Base-by-base conservation (phyloP, 139 green algal species). In the Chlamydomonas eustigma region DNA sequence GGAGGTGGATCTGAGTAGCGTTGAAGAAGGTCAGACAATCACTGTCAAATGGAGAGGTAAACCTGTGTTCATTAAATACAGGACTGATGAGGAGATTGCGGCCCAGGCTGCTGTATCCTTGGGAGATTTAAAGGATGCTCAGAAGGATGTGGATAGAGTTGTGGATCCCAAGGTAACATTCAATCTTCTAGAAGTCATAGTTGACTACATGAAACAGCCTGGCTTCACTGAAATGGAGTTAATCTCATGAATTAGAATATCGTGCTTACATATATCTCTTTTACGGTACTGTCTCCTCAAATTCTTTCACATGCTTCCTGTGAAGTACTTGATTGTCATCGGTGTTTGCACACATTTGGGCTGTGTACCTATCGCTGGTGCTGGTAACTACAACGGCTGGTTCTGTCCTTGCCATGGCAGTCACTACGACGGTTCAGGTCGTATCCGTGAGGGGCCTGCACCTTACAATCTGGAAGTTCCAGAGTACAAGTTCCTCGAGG, bases 21-120 rank as follows among this genome's bases (percentile, higher is more conserved):
- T 99, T 35, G 83, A 95, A 74, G 80, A 87, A 64, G 96, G 96
- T 5, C 74, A 93, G 63, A 97, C 93, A 2, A 90, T 99, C 24
- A 98, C 95, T 1, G 91, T 97, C 64, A 99, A 99, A 89, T 99
- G 96, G 96, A 86, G 96, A 33, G 96, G 96, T 75, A 99, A 99
- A 91, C 96, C 96, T 1, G 96, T 99, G 37, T 99, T 99, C 86
- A 96, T 99, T 73, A 85, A 91, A 37, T 82, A 94, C 83, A 85
- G 96, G 3, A 96, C 91, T 28, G 82, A 90, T 24, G 88, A 86
- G 18, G 94, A 99, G 78, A 96, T 99, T 50, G 80, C 76, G 2
- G 75, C 88, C 34, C 92, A 93, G 2, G 88, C 90, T 18, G 68
- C 76, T 22, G 91, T 96, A 12, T 66, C 90, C 31, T 38, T 98